These are phyloP conservation scores for Camellia sinensis DNA, from an alignment of 148 eudicot genomes.

Conservation along the genomic window DNA sequence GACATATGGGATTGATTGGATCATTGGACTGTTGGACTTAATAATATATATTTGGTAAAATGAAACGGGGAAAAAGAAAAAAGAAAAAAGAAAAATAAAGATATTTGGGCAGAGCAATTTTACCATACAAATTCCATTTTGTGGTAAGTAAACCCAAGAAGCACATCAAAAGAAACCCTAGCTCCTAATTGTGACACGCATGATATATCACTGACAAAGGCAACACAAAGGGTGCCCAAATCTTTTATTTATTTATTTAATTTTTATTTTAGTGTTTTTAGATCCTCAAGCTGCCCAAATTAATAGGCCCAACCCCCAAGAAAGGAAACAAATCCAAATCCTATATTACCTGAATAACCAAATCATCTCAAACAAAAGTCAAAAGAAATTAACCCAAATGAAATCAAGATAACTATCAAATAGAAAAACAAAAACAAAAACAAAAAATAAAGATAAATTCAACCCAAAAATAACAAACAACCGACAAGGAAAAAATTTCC, in stretches of 20 bases:
- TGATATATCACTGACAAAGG: no score
- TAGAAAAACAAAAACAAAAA: not conserved
- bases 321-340: constrained; percentile 11
- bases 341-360: not conserved
- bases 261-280: not conserved
- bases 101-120: no score
- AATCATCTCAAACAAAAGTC: not conserved
- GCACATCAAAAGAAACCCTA: not conserved
- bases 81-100: no score
- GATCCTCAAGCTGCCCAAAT: not conserved
- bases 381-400: not conserved
- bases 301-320: constrained; percentile 2
- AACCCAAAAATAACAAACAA: no score
- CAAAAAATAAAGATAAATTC: not conserved
- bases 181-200: not conserved
- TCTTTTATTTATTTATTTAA: not conserved
- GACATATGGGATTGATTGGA: no score
- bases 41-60: no score
- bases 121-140: not conserved
- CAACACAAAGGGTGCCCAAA: no score
- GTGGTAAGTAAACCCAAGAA: not conserved
- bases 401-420: not conserved
- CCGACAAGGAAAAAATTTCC: not conserved
- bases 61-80: no score
- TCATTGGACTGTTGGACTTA: no score